Base-by-base conservation (phyloP, 1,139 yeast genomes). In the Pneumocystis carinii region DNA sequence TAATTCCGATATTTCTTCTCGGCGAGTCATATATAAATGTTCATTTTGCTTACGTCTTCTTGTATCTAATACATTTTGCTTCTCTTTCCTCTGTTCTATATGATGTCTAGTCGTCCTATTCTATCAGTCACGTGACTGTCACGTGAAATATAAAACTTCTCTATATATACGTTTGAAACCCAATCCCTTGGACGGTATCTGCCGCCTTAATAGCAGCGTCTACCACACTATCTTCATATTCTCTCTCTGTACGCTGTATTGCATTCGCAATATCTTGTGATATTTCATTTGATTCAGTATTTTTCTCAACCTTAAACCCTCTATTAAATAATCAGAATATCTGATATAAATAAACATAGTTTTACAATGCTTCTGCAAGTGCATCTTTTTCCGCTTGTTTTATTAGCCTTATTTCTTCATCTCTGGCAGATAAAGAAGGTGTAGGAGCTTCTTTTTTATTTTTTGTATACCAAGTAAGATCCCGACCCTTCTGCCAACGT, bases 401-500 rank as follows among this genome's bases (percentile, higher is more conserved):
- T 12, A 69, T 62, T 61, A 29, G 42, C 36, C 58, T 61, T 48
- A 60, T 41, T 60, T 62, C 66, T n/a, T 42, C 62, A 10, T 53
- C n/a, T 2, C 62, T 39, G 27, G 39, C 58, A 42, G 61, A 63
- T 8, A 56, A 19, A 19, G 57, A 61, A 32, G 60, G 56, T 27
- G 60, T 62, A 58, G 36, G 59, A 29, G 62, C 57, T 38, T 60
- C 63, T 38, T 61, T 39, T 41, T 63, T 63, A 7, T 66, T 70
- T 59, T 68, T 68, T 35, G 69, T 61, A 62, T 70, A 71, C 73
- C 73, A 71, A 14, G 67, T 66, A 37, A 67, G 64, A 61, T 71
- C 73, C 39, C 66, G 66, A 29, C 69, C 66, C 29, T 66, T 62
- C 41, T 68, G 69, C 68, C 72, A 67, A 7, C 72, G 63, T 12